Conservation (phyloP, 768 basidiomycete genomes). For the Lactarius trivialis region DNA sequence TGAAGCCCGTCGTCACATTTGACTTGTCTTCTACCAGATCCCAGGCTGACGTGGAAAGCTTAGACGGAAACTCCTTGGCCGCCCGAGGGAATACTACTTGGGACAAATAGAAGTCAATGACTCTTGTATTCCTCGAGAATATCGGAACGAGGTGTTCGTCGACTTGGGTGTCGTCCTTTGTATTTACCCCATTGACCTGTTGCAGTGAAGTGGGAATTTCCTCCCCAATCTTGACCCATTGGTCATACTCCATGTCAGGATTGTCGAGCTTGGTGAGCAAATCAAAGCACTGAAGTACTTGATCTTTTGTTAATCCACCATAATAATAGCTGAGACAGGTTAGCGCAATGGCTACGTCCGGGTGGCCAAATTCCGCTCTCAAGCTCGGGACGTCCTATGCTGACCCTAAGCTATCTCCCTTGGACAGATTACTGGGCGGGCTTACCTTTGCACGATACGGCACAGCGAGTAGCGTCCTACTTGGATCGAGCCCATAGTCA, state of each 20-base stretch:
- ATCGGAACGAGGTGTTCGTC: slow-evolving; percentile 28
- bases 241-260: slow-evolving; percentile 36
- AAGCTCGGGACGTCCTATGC: slow-evolving; percentile 39
- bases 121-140: slow-evolving; percentile 33
- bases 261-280: slow-evolving; percentile 37
- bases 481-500: slow-evolving; percentile 41
- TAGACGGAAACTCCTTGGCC: slow-evolving; percentile 42
- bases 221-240: slow-evolving; percentile 30
- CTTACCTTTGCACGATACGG: no score
- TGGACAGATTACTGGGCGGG: no score
- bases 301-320: slow-evolving; percentile 35
- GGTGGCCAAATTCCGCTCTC: slow-evolving; percentile 47
- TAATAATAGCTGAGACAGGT: slow-evolving; percentile 48
- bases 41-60: slow-evolving; percentile 45
- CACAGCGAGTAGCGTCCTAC: slow-evolving; percentile 33
- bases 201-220: slow-evolving; percentile 30
- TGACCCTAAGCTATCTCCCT: background rate
- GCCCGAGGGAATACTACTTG: slow-evolving; percentile 44
- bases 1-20: slow-evolving; percentile 43
- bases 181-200: slow-evolving; percentile 36
- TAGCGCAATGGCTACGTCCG: slow-evolving; percentile 40
- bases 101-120: slow-evolving; percentile 42
- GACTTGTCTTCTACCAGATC: slow-evolving; percentile 40
- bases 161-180: slow-evolving; percentile 34
- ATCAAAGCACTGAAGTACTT: slow-evolving; percentile 35